phyloP scores from a whole-genome alignment of 257 asterid genomes.

The Lantana camara region DNA sequence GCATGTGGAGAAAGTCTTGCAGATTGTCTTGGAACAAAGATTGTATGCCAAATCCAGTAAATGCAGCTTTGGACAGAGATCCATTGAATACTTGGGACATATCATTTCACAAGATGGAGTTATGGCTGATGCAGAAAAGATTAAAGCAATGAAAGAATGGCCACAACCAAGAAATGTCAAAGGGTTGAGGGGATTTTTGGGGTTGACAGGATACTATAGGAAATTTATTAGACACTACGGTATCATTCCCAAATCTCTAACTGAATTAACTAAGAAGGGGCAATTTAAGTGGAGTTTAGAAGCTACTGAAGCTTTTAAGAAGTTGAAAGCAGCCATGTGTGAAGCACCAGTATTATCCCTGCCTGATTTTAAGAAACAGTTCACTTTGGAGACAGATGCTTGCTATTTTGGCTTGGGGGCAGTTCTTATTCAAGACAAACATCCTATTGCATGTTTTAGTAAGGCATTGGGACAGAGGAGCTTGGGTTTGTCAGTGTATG shows the following conservation, averaged over 20 bases:
- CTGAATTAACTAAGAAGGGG: background rate
- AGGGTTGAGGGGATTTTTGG: background rate
- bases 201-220: background rate
- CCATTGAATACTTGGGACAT: too few relatives aligned
- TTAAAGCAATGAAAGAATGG: background rate
- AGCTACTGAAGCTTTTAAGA: background rate
- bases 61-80: too few relatives aligned
- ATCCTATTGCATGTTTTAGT: background rate
- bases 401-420: background rate
- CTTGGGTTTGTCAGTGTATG: background rate
- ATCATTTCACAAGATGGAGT: too few relatives aligned
- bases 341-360: background rate
- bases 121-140: background rate
- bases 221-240: background rate
- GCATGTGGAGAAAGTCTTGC: too few relatives aligned
- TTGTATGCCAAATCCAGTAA: too few relatives aligned
- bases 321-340: background rate
- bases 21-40: too few relatives aligned
- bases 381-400: background rate
- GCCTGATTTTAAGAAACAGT: background rate
- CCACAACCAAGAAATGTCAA: background rate
- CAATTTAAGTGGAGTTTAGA: background rate
- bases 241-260: background rate
- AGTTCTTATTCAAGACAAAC: too few relatives aligned
- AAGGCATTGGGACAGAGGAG: background rate